Base-by-base conservation (phyloP, 2,329 filamentous ascomycete genomes). In the Fusarium aywerte region DNA sequence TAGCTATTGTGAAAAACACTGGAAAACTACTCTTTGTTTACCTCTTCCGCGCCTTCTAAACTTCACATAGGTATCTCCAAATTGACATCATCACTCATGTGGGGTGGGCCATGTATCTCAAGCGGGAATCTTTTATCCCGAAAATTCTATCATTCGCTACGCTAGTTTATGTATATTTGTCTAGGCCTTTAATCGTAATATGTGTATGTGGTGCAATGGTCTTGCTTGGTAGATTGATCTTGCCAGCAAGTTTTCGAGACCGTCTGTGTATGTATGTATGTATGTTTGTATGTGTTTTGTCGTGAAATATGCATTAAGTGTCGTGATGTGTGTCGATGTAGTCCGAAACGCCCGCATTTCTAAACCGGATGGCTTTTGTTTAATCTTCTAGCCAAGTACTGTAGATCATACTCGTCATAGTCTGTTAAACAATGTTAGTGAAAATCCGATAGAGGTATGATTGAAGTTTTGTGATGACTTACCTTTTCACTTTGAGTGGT, bases 401-500 rank as follows among this genome's bases (percentile, higher is more conserved):
- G 7, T 58, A 49, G n/a, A 67, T 48, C 18, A 49, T 29, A 16
- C 18, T 55, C 23, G 38, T 42, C 36, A 60, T 52, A 12, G 48
- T 58, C 45, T 57, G 13, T 18, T 54, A 11, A 65, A 39, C 4
- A 10, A 51, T 18, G 13, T 73, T 69, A 55, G 54, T 58, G 15
- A 44, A 15, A 21, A 16, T 56, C 23, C 35, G 51, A 53, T 47
- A 50, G 44, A 16, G 43, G 27, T 4, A 45, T 23, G 4, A 52
- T 33, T 31, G 27, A 48, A 63, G 15, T 27, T 39, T 9, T 51
- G 44, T 13, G 18, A 9, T 21, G 21, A 11, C 70, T 42, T 45
- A 57, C 70, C 39, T 70, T 62, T 29, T 72, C 71, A 21, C 71
- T 73, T 40, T 67, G 39, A 15, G 39, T 29, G 31, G 39, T 73